Evolutionary conservation across 2,329 filamentous ascomycete genomes (phyloP), one percentile per base, ranked within the genome.

Genomic region (Metarhizium rileyi): DNA sequence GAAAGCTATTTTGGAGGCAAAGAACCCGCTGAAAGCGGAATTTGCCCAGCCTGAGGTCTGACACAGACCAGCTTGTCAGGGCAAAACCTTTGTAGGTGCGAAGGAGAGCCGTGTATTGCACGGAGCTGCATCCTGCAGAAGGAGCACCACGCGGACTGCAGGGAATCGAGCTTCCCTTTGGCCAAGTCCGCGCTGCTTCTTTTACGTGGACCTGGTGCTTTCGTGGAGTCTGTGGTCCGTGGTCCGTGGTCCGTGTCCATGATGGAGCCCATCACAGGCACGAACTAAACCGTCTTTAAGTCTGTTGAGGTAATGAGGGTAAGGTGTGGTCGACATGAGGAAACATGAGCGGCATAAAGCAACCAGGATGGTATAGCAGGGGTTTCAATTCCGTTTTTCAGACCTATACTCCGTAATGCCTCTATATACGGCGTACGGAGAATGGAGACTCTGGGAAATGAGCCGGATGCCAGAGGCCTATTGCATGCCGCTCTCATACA

Each of bases 71-170:
- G 35, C 16, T n/a, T 38, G n/a, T 8, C 27, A 28, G 27, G 27
- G n/a, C n/a, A n/a, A n/a, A n/a, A 28, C 27, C 30, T 16, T 33
- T 33, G 5, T 16, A 44, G 5, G 41, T 25, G 10, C 41, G 41
- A 10, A n/a, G 4, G 18, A 22, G 38, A n/a, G 45, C 23, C 8
- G 27, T n/a, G 41, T 35, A 30, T 40, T 44, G 46, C 42, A 26
- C 47, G 27, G 30, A 47, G 27, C 14, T 53, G 49, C 47, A 42
- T 44, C 30, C 36, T 41, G 47, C 50, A 38, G 43, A 42, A 26
- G 33, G 25, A 48, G 53, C 50, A 56, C 50, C 55, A 56, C 49
- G 50, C 56, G 53, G 53, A 48, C 52, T 57, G 59, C 56, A 60
- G 58, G 50, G 53, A 53, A 48, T 50, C 36, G 33, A 48, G 30